Percentiles rank a stretch among this genome's conserved stretches.
Evolutionary conservation across 768 basidiomycete genomes (phyloP).

Genomic region (Lentinula raphanica): DNA sequence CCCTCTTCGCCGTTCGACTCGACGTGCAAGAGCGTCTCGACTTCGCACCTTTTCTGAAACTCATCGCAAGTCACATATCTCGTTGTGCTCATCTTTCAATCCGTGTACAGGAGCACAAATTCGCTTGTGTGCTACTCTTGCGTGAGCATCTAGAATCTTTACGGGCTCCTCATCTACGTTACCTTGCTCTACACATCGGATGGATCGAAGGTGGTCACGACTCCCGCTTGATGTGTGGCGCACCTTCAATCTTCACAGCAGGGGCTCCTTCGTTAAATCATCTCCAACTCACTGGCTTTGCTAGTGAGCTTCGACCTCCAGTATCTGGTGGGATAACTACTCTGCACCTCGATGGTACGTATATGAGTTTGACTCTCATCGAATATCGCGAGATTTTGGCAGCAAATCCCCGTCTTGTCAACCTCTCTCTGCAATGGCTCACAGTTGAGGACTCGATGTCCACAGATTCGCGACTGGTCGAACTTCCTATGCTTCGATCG

Average conservation of each 20-base stretch:
- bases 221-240: slow-evolving; percentile 21
- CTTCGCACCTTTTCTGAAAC: slow-evolving; percentile 22
- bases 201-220: not conserved
- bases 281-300: slow-evolving; percentile 37
- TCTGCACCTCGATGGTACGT: slow-evolving; percentile 39
- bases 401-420: slow-evolving; percentile 29
- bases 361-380: slow-evolving; percentile 27
- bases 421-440: slow-evolving; percentile 33
- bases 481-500: slow-evolving; percentile 28
- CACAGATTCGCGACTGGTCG: slow-evolving; percentile 17
- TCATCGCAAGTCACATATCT: slow-evolving; percentile 28
- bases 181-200: slow-evolving; percentile 32
- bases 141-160: slow-evolving; percentile 21
- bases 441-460: slow-evolving; percentile 23
- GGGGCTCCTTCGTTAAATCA: slow-evolving; percentile 31
- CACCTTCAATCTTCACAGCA: slow-evolving; percentile 26
- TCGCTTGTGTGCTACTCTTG: slow-evolving; percentile 20
- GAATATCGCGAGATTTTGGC: slow-evolving; percentile 31
- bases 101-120: slow-evolving; percentile 16
- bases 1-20: slow-evolving; percentile 32
- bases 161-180: slow-evolving; percentile 29
- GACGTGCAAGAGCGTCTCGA: slow-evolving; percentile 20
- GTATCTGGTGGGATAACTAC: slow-evolving; percentile 25
- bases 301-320: slow-evolving; percentile 36
- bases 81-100: slow-evolving; percentile 38